These are phyloP conservation scores for Penicillium sp. DNA, from an alignment of 2,329 filamentous ascomycete genomes.

Conservation along the genomic window DNA sequence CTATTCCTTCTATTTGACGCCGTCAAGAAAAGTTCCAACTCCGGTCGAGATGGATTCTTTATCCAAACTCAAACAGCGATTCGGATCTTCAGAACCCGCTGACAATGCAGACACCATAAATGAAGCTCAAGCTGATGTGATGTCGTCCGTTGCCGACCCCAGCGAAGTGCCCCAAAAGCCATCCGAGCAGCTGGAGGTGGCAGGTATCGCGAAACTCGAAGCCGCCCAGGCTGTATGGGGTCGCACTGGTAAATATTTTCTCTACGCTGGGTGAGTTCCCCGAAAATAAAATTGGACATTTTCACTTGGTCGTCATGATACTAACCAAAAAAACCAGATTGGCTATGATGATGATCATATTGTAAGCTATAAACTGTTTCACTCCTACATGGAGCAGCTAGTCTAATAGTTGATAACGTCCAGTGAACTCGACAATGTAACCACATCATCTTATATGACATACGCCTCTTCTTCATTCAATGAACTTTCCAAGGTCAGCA, in stretches of 20 bases:
- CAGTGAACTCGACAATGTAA: constrained; percentile 36
- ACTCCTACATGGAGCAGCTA: neutral
- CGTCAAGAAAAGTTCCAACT: neutral
- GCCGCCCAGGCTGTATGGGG: constrained; percentile 26
- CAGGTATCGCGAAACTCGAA: constrained; percentile 26
- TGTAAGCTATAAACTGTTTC: constrained; percentile 17
- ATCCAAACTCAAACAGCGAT: neutral
- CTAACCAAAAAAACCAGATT: constrained; percentile 17
- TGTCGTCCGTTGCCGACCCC: neutral
- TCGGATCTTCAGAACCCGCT: neutral
- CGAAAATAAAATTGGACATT: neutral
- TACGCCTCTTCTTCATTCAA: constrained; percentile 41
- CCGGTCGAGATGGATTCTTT: neutral
- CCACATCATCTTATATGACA: constrained; percentile 36
- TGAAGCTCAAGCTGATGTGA: neutral
- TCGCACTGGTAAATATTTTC: constrained; percentile 27
- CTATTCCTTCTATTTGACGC: neutral
- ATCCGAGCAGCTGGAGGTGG: constrained; percentile 13
- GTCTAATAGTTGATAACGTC: neutral
- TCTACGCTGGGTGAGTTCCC: constrained; percentile 24
- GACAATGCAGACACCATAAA: neutral
- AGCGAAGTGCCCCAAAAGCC: constrained; percentile 9
- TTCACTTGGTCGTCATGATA: neutral
- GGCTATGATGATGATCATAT: constrained; percentile 29
- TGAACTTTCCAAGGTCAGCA: constrained; percentile 31